Evolutionary conservation across 495 filamentous ascomycete genomes (phyloP).

Genomic region (Cetradonia linearis): DNA sequence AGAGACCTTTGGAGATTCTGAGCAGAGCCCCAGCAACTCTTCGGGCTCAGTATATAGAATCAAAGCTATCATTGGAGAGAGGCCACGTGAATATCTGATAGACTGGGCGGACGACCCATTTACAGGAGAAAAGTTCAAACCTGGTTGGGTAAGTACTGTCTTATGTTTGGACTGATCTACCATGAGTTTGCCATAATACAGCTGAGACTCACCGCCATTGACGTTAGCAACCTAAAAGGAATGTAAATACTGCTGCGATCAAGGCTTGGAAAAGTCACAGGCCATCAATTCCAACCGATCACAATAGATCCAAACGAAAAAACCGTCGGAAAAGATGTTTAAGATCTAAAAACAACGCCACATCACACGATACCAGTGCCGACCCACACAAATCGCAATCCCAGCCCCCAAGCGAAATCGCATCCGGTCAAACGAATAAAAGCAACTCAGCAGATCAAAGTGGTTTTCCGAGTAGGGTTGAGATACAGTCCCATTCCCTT

Average conservation of each 20-base stretch:
- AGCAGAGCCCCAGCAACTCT: conserved; percentile 5
- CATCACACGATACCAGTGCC: conserved; percentile 2
- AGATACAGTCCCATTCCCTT: neutral
- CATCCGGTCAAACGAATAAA: neutral
- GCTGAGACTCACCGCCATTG: neutral
- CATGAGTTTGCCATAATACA: neutral
- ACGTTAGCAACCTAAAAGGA: conserved; percentile 34
- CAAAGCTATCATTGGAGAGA: conserved; percentile 35
- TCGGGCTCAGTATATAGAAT: conserved; percentile 22
- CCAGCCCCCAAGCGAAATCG: neutral
- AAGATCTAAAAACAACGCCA: neutral
- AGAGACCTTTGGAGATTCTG: neutral
- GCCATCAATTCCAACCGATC: neutral
- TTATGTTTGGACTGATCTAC: neutral
- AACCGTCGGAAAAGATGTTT: conserved; percentile 10
- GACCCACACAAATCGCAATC: conserved; percentile 5
- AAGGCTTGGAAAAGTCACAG: conserved; percentile 30
- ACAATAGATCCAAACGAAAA: conserved; percentile 8
- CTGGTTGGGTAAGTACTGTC: conserved; percentile 33
- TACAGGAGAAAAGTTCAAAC: conserved; percentile 28
- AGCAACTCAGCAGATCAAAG: neutral
- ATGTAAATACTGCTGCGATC: conserved; percentile 32
- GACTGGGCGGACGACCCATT: conserved; percentile 33
- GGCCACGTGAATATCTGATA: conserved; percentile 33
- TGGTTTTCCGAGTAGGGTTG: neutral